Percentiles rank a stretch among this genome's conserved stretches.
Evolutionary conservation across 495 filamentous ascomycete genomes (phyloP).

Genomic region (Opeltia flavorubescens): DNA sequence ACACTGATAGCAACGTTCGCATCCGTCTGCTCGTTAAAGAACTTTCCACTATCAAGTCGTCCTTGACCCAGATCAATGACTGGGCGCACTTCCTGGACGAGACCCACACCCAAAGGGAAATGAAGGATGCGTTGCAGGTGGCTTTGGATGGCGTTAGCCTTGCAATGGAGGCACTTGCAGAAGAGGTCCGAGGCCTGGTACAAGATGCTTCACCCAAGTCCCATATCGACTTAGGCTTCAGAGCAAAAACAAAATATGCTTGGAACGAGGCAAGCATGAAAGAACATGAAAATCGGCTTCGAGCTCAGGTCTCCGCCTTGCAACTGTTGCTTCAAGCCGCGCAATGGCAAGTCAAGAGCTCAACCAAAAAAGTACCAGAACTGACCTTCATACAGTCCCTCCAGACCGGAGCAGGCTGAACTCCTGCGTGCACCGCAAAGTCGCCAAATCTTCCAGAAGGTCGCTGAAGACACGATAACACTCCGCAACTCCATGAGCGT

Average conservation of each 20-base stretch:
- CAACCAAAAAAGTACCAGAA: background rate
- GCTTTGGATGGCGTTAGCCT: constrained; percentile 28
- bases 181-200: constrained; percentile 25
- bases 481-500: constrained; percentile 22
- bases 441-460: constrained; percentile 26
- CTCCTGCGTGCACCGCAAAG: constrained; percentile 24
- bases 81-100: constrained; percentile 22
- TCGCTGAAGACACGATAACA: constrained; percentile 27
- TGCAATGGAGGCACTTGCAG: constrained; percentile 26
- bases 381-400: constrained; percentile 16
- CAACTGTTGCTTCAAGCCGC: constrained; percentile 31
- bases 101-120: constrained; percentile 18
- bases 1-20: constrained; percentile 27
- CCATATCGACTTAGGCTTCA: constrained; percentile 12
- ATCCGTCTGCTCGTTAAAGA: constrained; percentile 28
- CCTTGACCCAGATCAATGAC: constrained; percentile 28
- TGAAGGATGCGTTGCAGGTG: constrained; percentile 22
- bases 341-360: constrained; percentile 23
- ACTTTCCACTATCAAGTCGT: constrained; percentile 25
- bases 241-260: constrained; percentile 17
- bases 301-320: constrained; percentile 27
- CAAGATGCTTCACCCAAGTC: constrained; percentile 9
- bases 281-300: constrained; percentile 26
- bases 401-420: constrained; percentile 22
- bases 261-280: constrained; percentile 33